Evolutionary conservation across 116 monocot species (phyloP).

Genomic region (Thalassia testudinum): DNA sequence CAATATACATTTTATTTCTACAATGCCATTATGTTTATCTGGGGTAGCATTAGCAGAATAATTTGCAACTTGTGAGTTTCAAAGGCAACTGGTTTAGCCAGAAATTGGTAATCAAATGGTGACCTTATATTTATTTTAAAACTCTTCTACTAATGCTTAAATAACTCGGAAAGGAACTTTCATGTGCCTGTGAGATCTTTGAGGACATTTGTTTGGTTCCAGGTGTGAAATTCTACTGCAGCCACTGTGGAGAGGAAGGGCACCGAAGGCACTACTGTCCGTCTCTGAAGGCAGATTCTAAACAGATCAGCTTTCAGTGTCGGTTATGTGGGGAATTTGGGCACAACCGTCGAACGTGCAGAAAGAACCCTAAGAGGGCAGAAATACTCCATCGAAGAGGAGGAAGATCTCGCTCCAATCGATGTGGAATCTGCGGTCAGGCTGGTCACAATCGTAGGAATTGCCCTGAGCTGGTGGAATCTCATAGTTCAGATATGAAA

Average conservation of each 20-base stretch:
- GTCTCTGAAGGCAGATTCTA: slow-evolving; percentile 7
- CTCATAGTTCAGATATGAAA: too few species aligned
- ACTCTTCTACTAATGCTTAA: too few species aligned
- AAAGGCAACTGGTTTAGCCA: too few species aligned
- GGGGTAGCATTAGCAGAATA: too few species aligned
- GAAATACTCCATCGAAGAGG: not conserved
- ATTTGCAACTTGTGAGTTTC: too few species aligned
- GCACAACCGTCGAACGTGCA: slow-evolving; percentile 8
- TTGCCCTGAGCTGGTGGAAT: slow-evolving; percentile 1
- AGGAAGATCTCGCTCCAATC: not conserved
- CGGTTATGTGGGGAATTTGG: slow-evolving; percentile 4
- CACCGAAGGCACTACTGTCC: slow-evolving; percentile 85
- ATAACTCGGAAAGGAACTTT: too few species aligned
- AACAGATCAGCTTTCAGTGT: not conserved
- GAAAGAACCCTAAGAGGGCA: not conserved
- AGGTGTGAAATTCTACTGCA: slow-evolving; percentile 90
- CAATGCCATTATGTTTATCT: too few species aligned
- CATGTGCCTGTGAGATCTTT: not conserved
- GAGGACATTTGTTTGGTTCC: not conserved
- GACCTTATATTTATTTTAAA: too few species aligned
- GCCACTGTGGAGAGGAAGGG: slow-evolving; percentile 74
- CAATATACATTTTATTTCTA: too few species aligned
- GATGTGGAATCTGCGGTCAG: slow-evolving; percentile 3
- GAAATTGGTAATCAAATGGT: too few species aligned
- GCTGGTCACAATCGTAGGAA: slow-evolving; percentile 3